A percentile compares a stretch with the other conserved stretches of the same genome.
phyloP scores from a whole-genome alignment of 2,329 filamentous ascomycete species.

The Apiospora arundinis region DNA sequence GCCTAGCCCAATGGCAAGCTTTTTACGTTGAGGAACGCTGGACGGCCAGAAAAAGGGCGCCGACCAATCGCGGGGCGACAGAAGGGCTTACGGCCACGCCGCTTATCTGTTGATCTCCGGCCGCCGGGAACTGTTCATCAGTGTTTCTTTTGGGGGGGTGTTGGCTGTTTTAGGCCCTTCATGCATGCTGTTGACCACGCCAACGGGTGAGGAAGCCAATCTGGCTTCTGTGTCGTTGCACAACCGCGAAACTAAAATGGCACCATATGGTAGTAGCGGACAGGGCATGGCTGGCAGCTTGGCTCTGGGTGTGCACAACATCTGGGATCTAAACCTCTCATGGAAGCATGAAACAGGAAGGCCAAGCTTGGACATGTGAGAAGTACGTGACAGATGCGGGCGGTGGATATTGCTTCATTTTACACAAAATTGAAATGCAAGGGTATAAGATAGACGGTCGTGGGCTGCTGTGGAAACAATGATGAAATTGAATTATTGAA shows the following conservation, averaged over 20 bases:
- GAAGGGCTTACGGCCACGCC: constrained; percentile 10
- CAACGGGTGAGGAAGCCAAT: constrained; percentile 13
- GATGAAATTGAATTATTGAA: constrained; percentile 8
- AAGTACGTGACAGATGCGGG: constrained; percentile 20
- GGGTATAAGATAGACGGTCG: constrained; percentile 19
- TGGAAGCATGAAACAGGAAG: constrained; percentile 22
- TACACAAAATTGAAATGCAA: constrained; percentile 24
- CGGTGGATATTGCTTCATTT: constrained; percentile 28
- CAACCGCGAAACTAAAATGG: constrained; percentile 22
- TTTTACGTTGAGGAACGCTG: constrained; percentile 8
- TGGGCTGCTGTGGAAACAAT: constrained; percentile 17
- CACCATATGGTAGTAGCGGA: constrained; percentile 14
- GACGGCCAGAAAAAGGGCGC: neutral
- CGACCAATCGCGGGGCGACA: constrained; percentile 4
- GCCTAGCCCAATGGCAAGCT: neutral
- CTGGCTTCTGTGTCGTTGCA: neutral
- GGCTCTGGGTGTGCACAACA: neutral
- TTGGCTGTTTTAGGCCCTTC: constrained; percentile 11
- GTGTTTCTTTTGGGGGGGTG: neutral
- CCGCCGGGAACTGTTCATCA: neutral
- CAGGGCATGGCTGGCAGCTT: neutral
- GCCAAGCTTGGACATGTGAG: constrained; percentile 23
- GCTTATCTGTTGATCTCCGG: constrained; percentile 15
- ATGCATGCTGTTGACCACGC: constrained; percentile 1
- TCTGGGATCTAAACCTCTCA: constrained; percentile 14